Evolutionary conservation across 2,329 filamentous ascomycete species (phyloP).

Genomic region (Daldinia eschscholtzii): DNA sequence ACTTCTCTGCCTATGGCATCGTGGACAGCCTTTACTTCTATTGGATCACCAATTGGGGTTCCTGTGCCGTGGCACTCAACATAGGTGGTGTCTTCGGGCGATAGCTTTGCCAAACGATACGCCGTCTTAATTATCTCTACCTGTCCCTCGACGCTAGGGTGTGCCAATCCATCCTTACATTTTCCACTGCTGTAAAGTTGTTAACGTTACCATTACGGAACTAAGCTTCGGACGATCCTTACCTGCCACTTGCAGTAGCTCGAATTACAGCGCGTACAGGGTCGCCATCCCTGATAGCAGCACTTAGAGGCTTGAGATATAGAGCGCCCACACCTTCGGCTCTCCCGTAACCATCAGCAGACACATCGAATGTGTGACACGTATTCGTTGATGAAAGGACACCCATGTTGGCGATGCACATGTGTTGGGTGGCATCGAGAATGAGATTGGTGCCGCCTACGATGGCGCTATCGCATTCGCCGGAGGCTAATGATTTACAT

Average conservation of each 20-base stretch:
- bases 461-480: conserved; percentile 52
- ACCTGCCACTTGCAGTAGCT: conserved; percentile 38
- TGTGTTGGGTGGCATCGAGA: conserved; percentile 48
- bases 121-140: conserved; percentile 40
- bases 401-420: conserved; percentile 50
- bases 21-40: conserved; percentile 40
- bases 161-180: conserved; percentile 42
- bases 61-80: conserved; percentile 48
- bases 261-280: conserved; percentile 50
- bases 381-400: conserved; percentile 51
- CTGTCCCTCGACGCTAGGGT: conserved; percentile 46
- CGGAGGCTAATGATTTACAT: conserved; percentile 42
- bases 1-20: conserved; percentile 29
- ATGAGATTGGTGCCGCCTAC: conserved; percentile 55
- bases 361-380: neutral
- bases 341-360: neutral
- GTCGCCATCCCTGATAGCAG: conserved; percentile 45
- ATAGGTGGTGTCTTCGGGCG: conserved; percentile 40
- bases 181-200: neutral
- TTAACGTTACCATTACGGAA: conserved; percentile 29
- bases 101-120: conserved; percentile 43
- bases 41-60: conserved; percentile 44
- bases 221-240: neutral
- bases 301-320: neutral
- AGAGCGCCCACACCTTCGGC: neutral